Base-by-base conservation (phyloP, 2,329 filamentous ascomycete genomes). In the Teratosphaeria gauchensis region DNA sequence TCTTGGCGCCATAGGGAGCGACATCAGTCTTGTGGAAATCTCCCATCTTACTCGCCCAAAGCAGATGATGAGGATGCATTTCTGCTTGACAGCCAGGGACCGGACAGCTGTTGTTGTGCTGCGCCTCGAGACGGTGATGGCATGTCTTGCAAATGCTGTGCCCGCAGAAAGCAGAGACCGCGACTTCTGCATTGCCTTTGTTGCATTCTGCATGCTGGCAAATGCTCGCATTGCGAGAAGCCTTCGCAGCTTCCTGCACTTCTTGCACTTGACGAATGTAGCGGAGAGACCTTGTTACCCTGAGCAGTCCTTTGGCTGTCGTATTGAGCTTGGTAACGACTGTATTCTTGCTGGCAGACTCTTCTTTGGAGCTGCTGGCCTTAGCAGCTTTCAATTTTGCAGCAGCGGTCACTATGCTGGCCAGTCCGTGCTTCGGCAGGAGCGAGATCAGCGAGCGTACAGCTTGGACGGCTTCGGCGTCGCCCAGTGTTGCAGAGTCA, bases 121-220 rank as follows among this genome's bases (percentile, higher is more conserved):
- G 57, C 19, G 62, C 56, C 16, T 63, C 58, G 14, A 33, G n/a
- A 4, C 57, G 57, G 32, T n/a, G 53, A 11, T 46, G 56, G 57
- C 80, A 82, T 1, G 57, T 51, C 21, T 68, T 62, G 65, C 81
- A 84, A n/a, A 80, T 64, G 1, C 73, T 61, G 64, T 84, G 82
- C 0, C 82, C 82, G 61, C 82, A 84, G 5, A 71, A 71, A 0
- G 74, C 73, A 9, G 82, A 72, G 4, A 83, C 66, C 2, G 64
- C 68, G 12, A 61, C 28, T 62, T 46, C 31, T 53, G 24, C 48
- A 21, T 30, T 7, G 11, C n/a, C n/a, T 33, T 28, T 53, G 6
- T 53, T 19, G 51, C 31, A 32, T 24, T 53, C 11, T 16, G 16
- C 11, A 53, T 53, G 51, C 11, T 57, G 19, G n/a, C 48, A 33